These are phyloP conservation scores for Penicillium chermesinum DNA, from an alignment of 495 filamentous ascomycete species.

Conservation along the genomic window DNA sequence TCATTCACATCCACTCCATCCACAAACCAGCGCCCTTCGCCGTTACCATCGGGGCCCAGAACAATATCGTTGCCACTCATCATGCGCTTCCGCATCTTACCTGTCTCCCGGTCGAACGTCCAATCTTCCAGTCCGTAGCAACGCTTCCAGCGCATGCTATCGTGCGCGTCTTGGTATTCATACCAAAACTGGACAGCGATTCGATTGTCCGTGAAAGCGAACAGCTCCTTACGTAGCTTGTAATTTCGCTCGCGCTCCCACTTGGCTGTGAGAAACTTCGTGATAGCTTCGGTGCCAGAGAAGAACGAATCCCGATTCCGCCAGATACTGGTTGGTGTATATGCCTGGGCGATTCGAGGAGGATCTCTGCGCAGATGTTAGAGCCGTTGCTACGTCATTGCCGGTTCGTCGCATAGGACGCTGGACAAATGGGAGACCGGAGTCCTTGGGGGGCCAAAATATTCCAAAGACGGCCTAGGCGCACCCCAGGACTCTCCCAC, in stretches of 20 bases:
- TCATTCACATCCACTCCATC: constrained; percentile 68
- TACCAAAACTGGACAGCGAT: constrained; percentile 95
- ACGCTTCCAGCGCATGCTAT: constrained; percentile 74
- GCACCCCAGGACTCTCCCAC: constrained; percentile 11
- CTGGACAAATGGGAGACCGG: neutral
- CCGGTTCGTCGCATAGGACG: neutral
- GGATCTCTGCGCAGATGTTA: constrained; percentile 50
- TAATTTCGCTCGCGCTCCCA: constrained; percentile 73
- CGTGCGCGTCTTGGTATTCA: constrained; percentile 67
- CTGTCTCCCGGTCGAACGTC: constrained; percentile 69
- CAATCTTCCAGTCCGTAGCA: constrained; percentile 90
- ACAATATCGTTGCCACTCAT: constrained; percentile 90
- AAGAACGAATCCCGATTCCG: constrained; percentile 73
- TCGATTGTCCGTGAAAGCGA: constrained; percentile 49
- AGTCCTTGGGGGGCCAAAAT: neutral
- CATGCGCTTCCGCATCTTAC: constrained; percentile 79
- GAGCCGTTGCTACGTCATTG: constrained; percentile 15
- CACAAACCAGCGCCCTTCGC: constrained; percentile 53
- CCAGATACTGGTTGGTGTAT: constrained; percentile 77
- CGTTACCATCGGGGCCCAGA: constrained; percentile 48
- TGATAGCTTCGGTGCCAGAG: constrained; percentile 61
- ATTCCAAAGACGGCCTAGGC: neutral
- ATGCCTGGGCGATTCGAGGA: constrained; percentile 58
- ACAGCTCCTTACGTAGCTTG: constrained; percentile 80
- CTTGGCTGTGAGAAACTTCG: constrained; percentile 68